Evolutionary conservation across 2,329 filamentous ascomycete species (phyloP).

Genomic region (Diaporthe humulicola): DNA sequence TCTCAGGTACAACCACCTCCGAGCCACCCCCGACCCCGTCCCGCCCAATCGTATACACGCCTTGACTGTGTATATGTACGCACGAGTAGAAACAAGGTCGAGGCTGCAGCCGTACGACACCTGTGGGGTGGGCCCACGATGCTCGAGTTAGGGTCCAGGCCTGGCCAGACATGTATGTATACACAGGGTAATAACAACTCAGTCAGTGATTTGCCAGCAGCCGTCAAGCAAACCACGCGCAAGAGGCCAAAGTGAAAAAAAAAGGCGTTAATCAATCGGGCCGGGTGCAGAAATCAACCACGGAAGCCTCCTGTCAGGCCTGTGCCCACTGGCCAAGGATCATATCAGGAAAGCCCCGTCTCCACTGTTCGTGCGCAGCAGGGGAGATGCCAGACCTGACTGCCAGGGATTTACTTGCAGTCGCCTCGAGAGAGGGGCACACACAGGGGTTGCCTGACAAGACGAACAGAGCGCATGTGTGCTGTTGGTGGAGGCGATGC

Average conservation of each 20-base stretch:
- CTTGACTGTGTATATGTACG: not conserved
- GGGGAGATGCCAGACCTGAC: slow-evolving; percentile 21
- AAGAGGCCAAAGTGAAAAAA: no score
- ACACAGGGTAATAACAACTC: not conserved
- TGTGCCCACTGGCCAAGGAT: slow-evolving; percentile 24
- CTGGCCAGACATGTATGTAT: not conserved
- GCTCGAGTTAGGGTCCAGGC: not conserved
- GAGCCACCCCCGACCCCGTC: not conserved
- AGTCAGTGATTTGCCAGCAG: not conserved
- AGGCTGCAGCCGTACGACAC: not conserved
- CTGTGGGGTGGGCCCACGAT: not conserved
- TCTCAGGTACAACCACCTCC: not conserved
- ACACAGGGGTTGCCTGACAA: slow-evolving; percentile 17
- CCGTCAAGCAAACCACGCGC: not conserved
- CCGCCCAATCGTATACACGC: not conserved
- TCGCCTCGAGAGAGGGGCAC: slow-evolving; percentile 18
- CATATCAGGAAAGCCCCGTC: slow-evolving; percentile 30
- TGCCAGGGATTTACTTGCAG: slow-evolving; percentile 25
- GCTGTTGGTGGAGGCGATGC: slow-evolving; percentile 1
- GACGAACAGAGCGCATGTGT: slow-evolving; percentile 10
- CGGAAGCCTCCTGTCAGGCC: slow-evolving; percentile 17
- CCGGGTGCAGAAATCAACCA: slow-evolving; percentile 19
- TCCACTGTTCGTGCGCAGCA: slow-evolving; percentile 36
- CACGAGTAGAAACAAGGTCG: no score
- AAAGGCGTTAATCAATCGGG: slow-evolving; percentile 11